These are phyloP conservation scores for Oryza punctata DNA, from an alignment of 176 grass and related monocot species.

Conservation along the genomic window DNA sequence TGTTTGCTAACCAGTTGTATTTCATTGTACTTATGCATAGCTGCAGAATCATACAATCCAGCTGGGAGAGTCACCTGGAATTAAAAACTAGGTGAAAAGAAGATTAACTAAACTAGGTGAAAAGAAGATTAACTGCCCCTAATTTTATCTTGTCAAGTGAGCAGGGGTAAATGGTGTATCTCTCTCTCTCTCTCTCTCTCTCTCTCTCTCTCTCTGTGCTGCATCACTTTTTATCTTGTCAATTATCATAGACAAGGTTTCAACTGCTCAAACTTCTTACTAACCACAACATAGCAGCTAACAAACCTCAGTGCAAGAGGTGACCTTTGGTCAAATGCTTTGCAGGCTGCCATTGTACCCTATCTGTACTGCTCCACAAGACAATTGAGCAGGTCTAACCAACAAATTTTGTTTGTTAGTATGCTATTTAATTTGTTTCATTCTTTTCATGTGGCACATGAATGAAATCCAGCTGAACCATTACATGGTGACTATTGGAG, in stretches of 20 bases:
- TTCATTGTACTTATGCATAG: not conserved
- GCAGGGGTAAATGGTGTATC: not conserved
- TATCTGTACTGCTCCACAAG: constrained; percentile 34
- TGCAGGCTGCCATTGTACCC: not conserved
- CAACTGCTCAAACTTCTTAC: constrained; percentile 45
- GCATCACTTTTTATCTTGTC: not conserved
- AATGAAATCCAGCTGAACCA: constrained; percentile 8
- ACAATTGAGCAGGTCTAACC: constrained; percentile 28
- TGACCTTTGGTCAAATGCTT: not conserved
- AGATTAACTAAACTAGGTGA: not conserved
- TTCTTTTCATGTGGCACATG: not conserved
- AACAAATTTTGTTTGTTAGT: constrained; percentile 1
- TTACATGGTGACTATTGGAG: not conserved
- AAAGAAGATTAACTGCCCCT: not conserved
- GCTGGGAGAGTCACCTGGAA: not conserved
- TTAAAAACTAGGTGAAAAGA: not conserved
- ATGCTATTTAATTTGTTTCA: not conserved
- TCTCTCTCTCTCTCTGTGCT: not conserved
- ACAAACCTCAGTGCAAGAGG: not conserved
- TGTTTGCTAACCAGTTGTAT: not conserved
- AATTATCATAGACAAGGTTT: not conserved
- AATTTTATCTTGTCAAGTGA: not conserved
- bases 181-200: not conserved
- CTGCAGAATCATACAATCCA: not conserved
- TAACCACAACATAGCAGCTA: constrained; percentile 14